Conservation (phyloP, 345 rosid species). For the Eutrema heterophyllum region DNA sequence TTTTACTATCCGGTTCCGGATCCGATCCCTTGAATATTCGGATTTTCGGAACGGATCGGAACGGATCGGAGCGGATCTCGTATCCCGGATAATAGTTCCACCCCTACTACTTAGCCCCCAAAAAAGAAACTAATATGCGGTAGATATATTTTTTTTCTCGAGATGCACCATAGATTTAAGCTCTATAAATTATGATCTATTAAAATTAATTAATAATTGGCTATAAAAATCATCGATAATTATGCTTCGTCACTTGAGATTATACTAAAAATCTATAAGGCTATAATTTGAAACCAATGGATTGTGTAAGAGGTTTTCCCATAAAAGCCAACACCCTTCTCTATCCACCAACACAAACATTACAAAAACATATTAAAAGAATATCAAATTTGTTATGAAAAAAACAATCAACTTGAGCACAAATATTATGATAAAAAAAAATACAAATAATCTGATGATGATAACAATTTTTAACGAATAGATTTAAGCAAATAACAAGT, state of each 20-base stretch:
- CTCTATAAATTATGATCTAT: background rate
- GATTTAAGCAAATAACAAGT: background rate
- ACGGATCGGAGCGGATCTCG: no score
- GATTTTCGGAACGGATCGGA: no score
- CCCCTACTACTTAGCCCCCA: no score
- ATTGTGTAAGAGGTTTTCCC: background rate
- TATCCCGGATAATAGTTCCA: no score
- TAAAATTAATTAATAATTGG: background rate
- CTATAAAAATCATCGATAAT: background rate
- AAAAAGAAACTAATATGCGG: background rate
- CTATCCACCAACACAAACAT: conserved; percentile 2
- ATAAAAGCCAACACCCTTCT: background rate
- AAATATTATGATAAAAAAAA: background rate
- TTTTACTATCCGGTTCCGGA: no score
- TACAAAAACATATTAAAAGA: background rate
- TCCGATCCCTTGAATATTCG: no score
- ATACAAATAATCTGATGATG: background rate
- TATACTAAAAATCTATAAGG: background rate
- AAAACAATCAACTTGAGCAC: background rate
- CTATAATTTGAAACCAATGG: background rate
- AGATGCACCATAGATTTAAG: background rate
- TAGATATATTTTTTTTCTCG: background rate
- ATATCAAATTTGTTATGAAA: background rate
- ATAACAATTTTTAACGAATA: background rate
- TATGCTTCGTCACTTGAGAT: background rate